These are phyloP conservation scores for Alternaria incomplexa DNA, from an alignment of 2,329 filamentous ascomycete species.

Conservation along the genomic window DNA sequence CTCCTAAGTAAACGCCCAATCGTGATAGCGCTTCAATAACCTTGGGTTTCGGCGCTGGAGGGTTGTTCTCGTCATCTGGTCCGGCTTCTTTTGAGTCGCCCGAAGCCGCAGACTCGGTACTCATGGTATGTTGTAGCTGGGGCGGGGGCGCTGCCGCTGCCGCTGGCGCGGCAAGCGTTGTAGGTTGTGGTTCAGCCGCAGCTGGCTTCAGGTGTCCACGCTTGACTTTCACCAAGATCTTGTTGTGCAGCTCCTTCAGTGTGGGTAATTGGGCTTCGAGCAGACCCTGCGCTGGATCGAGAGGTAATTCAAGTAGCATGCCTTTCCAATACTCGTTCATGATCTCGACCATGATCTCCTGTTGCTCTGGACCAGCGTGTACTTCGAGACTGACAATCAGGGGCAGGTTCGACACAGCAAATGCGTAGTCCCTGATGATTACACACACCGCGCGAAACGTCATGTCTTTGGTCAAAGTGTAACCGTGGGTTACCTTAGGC, in stretches of 20 bases:
- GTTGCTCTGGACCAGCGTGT: conserved; percentile 80
- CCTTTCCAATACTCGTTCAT: conserved; percentile 88
- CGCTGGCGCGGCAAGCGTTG: conserved; percentile 36
- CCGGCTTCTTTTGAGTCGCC: conserved; percentile 40
- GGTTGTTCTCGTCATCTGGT: conserved; percentile 52
- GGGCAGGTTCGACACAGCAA: conserved; percentile 74
- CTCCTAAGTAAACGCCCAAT: conserved; percentile 85
- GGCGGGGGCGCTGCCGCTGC: no score
- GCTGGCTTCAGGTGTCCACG: conserved; percentile 48
- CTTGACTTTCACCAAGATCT: conserved; percentile 70
- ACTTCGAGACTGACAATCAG: conserved; percentile 93
- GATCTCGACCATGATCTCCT: conserved; percentile 90
- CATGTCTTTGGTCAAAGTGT: conserved; percentile 84
- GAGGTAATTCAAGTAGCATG: conserved; percentile 69
- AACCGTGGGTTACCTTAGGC: conserved; percentile 81
- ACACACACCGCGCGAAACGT: conserved; percentile 86
- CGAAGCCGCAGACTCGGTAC: conserved; percentile 30
- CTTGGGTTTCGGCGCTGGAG: conserved; percentile 58
- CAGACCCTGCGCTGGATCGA: conserved; percentile 39
- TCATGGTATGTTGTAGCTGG: conserved; percentile 30
- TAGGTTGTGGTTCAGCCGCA: conserved; percentile 31
- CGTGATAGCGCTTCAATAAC: conserved; percentile 75
- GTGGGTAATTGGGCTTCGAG: conserved; percentile 69
- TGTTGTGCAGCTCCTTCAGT: conserved; percentile 71
- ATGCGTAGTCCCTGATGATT: conserved; percentile 79